Base-by-base conservation (phyloP, 2,329 filamentous ascomycete genomes). In the Curvularia spicifera region DNA sequence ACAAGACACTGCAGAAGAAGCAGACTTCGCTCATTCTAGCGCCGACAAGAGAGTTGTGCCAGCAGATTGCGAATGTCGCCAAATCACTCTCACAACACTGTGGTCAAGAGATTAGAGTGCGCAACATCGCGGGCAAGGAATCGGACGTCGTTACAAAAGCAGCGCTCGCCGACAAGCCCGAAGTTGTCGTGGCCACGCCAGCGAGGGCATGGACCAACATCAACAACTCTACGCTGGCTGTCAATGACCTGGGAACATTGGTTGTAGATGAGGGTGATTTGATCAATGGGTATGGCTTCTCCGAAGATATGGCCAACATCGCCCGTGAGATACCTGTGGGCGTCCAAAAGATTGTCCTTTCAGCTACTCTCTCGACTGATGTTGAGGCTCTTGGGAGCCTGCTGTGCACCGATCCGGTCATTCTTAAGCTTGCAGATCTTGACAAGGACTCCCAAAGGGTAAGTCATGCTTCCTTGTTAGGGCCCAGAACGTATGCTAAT, bases 181-280 rank as follows among this genome's bases (percentile, higher is more conserved):
- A 99, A 70, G 86, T 99, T 56, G 87, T 99, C 49, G 88, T 99
- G 44, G 91, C 93, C 0, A 99, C 96, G 0, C 95, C 95, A 0
- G 88, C 91, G n/a, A 85, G 91, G 69, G 92, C 91, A 13, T 89
- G 89, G 71, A 83, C 89, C 57, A 93, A 94, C 71, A 83, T 96
- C 70, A 91, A 90, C 71, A 87, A 83, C 50, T 87, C 88, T 10
- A 85, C 89, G 0, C 80, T 98, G 49, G 86, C 87, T 1, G 80
- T 96, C 31, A 85, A 89, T 15, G 84, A 86, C 47, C 82, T 99
- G 6, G 22, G 85, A 87, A 31, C 88, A 93, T 64, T 80, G 15
- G 91, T 98, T 0, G 87, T 99, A 52, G 95, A 99, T 75, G 95
- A 99, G 79, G 93, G 94, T 2, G 95, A 99, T 73, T 78, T 99